phyloP scores from a whole-genome alignment of 176 grass and related monocot species.

The Thinopyrum elongatum region DNA sequence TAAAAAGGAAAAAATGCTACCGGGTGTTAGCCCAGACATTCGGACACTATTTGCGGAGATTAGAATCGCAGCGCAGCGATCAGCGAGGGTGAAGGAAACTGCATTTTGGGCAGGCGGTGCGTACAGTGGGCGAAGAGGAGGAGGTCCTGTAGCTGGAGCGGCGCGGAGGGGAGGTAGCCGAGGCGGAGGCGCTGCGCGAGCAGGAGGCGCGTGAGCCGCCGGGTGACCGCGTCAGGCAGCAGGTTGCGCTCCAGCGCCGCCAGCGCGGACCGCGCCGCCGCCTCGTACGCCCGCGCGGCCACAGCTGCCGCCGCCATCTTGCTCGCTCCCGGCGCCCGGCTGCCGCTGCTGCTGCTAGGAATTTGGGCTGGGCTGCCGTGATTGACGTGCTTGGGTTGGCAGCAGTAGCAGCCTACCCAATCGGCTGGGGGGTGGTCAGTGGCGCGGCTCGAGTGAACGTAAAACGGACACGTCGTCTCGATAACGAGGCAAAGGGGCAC shows the following conservation, averaged over 20 bases:
- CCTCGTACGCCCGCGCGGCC: conserved; percentile 45
- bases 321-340: neutral
- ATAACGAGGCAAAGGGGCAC: neutral
- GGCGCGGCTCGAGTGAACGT: neutral
- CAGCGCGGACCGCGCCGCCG: conserved; percentile 51
- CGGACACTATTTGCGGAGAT: too few relatives aligned
- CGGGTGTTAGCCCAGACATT: too few relatives aligned
- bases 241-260: conserved; percentile 80
- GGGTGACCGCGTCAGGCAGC: conserved; percentile 69
- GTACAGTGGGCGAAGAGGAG: conserved; percentile 70
- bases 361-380: neutral
- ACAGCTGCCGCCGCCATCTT: conserved; percentile 24
- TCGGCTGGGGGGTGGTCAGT: too few relatives aligned
- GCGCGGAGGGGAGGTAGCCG: conserved; percentile 71
- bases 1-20: too few relatives aligned
- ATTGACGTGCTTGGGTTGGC: neutral
- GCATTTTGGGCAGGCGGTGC: neutral
- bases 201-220: conserved; percentile 71
- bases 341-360: neutral
- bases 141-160: conserved; percentile 67
- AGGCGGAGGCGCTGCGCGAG: conserved; percentile 82
- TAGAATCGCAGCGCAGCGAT: too few relatives aligned
- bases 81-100: too few relatives aligned
- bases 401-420: too few relatives aligned
- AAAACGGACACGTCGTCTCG: neutral